Evolutionary conservation across 164 flowering plant genomes (phyloP).

Genomic region (Warburgia ugandensis): DNA sequence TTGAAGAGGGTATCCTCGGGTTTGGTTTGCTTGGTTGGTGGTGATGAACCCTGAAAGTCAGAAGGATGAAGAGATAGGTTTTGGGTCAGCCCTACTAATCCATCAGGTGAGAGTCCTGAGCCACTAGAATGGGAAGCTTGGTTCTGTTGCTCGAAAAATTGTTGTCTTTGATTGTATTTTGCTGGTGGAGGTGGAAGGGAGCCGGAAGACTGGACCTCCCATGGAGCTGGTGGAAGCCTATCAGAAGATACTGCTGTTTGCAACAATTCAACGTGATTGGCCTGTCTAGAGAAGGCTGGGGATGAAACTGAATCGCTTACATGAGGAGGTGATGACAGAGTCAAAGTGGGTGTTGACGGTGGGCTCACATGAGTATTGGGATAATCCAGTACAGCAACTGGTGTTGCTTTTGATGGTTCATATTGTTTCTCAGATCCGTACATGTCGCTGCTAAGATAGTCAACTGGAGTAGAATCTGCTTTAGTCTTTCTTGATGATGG

Average conservation of each 20-base stretch:
- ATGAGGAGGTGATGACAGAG: constrained; percentile 7
- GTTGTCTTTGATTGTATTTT: constrained; percentile 68
- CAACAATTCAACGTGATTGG: constrained; percentile 42
- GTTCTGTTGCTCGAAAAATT: constrained; percentile 58
- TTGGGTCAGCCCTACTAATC: constrained; percentile 55
- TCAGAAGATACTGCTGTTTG: constrained; percentile 33
- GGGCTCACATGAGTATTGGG: constrained; percentile 18
- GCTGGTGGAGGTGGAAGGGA: constrained; percentile 79
- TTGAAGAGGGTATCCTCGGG: constrained; percentile 77
- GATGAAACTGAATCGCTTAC: constrained; percentile 21
- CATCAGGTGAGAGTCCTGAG: constrained; percentile 54
- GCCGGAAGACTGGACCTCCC: constrained; percentile 36
- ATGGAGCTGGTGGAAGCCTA: constrained; percentile 45
- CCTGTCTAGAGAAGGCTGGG: constrained; percentile 23
- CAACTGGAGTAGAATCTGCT: constrained; percentile 36
- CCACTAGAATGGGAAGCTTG: constrained; percentile 31
- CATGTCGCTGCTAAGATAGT: constrained; percentile 82
- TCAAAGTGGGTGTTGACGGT: neutral
- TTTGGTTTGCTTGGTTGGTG: constrained; percentile 39
- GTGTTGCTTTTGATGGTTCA: constrained; percentile 18
- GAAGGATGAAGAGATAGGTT: constrained; percentile 41
- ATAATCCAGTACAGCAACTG: constrained; percentile 21
- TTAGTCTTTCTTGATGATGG: constrained; percentile 45
- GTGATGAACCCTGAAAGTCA: constrained; percentile 21
- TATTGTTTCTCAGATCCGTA: constrained; percentile 38